Evolutionary conservation across 176 grass and related monocot species (phyloP).

Genomic region (Lolium perenne): DNA sequence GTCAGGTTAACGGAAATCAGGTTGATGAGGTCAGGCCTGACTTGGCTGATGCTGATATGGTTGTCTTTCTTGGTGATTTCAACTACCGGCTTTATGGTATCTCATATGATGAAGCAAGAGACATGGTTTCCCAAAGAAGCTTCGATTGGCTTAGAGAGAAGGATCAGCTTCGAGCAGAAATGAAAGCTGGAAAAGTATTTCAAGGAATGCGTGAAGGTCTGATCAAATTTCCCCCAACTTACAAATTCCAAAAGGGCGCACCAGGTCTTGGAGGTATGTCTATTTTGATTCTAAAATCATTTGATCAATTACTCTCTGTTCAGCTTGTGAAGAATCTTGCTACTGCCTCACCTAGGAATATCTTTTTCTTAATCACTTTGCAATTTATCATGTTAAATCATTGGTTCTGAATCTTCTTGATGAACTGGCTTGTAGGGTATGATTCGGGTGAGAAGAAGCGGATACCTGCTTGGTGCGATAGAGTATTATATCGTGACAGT

Average conservation of each 20-base stretch:
- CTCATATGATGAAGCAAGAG: slow-evolving; percentile 94
- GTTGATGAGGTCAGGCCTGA: slow-evolving; percentile 85
- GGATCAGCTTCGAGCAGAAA: slow-evolving; percentile 90
- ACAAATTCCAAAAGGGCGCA: slow-evolving; percentile 91
- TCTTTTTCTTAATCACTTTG: slow-evolving; percentile 21
- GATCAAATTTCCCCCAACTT: slow-evolving; percentile 96
- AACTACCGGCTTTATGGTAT: slow-evolving; percentile 93
- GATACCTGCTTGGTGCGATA: slow-evolving; percentile 98
- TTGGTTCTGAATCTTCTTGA: slow-evolving; percentile 26
- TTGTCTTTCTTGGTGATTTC: slow-evolving; percentile 98
- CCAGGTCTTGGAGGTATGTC: slow-evolving; percentile 85
- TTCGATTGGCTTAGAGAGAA: slow-evolving; percentile 99
- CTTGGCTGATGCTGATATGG: slow-evolving; percentile 87
- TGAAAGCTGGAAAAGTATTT: slow-evolving; percentile 94
- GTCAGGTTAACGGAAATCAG: slow-evolving; percentile 77
- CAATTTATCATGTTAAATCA: neutral
- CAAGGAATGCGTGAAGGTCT: slow-evolving; percentile 99
- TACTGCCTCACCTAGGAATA: neutral
- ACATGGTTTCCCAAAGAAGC: slow-evolving; percentile 99
- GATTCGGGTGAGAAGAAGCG: slow-evolving; percentile 98
- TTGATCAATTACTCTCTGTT: slow-evolving; percentile 12
- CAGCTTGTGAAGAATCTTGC: slow-evolving; percentile 4
- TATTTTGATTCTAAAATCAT: slow-evolving; percentile 26
- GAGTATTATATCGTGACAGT: slow-evolving; percentile 90
- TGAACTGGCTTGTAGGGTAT: slow-evolving; percentile 70